phyloP scores from a whole-genome alignment of 257 asterid genomes.

The Oldenlandia corymbosa region DNA sequence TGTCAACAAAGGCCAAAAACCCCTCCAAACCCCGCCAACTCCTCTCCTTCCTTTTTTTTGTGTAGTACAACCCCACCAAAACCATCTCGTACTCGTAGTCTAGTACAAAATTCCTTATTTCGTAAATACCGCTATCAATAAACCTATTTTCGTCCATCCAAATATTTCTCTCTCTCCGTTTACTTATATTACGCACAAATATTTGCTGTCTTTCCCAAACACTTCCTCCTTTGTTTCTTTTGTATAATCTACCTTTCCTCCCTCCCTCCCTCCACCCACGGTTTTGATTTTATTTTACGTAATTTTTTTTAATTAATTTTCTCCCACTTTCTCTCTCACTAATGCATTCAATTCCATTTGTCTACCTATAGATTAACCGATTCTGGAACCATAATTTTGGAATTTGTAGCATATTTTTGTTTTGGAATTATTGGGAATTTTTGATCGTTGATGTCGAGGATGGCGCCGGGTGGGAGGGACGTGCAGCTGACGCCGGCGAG shows the following conservation, averaged over 20 bases:
- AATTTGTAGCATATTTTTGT: no score
- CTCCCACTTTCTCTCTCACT: conserved; percentile 3
- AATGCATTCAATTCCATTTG: neutral
- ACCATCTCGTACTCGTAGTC: conserved; percentile 25
- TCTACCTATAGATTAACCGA: neutral
- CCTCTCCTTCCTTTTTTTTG: neutral
- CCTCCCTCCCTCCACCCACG: conserved; percentile 28
- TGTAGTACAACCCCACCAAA: conserved; percentile 41
- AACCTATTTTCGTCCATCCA: conserved; percentile 21
- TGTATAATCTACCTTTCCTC: conserved; percentile 15
- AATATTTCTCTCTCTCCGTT: conserved; percentile 14
- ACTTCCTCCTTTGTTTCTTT: neutral
- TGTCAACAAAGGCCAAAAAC: neutral
- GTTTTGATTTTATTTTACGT: conserved; percentile 18
- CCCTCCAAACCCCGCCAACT: conserved; percentile 3
- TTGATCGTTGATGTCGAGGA: conserved; percentile 16
- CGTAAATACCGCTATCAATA: no score
- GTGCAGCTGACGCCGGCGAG: conserved; percentile 57
- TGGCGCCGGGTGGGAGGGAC: conserved; percentile 57
- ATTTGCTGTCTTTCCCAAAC: conserved; percentile 30
- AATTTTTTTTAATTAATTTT: conserved; percentile 1
- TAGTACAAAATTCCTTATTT: neutral
- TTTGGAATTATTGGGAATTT: neutral
- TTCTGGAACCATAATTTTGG: neutral
- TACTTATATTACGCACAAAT: conserved; percentile 31